Conservation (phyloP, 371 early-diverging fungal species). For the Cokeromyces recurvatus region DNA sequence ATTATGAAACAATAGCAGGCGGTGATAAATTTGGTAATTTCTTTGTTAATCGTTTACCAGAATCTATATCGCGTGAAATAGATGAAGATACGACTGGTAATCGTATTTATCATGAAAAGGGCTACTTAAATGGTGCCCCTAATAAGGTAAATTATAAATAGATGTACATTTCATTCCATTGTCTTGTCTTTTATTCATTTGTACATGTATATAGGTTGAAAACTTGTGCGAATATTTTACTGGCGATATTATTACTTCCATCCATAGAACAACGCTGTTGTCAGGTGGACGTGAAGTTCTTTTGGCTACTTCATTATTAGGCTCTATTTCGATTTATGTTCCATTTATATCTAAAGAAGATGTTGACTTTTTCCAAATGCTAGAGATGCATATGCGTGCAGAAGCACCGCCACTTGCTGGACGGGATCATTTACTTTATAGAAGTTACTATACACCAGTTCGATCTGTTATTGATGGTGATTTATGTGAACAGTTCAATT, state of each 20-base stretch:
- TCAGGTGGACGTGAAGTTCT: conserved; percentile 84
- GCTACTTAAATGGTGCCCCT: conserved; percentile 79
- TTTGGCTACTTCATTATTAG: conserved; percentile 83
- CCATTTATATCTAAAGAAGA: conserved; percentile 88
- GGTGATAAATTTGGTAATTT: conserved; percentile 98
- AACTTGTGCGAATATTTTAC: conserved; percentile 74
- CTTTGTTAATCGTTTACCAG: conserved; percentile 72
- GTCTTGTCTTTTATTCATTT: too few species aligned
- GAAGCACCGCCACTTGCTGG: conserved; percentile 79
- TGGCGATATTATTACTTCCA: conserved; percentile 82
- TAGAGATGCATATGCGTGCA: conserved; percentile 88
- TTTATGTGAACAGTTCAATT: conserved; percentile 81
- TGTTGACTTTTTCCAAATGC: conserved; percentile 86
- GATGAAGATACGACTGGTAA: conserved; percentile 89
- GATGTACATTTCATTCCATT: too few species aligned
- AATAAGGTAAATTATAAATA: conserved; percentile 73
- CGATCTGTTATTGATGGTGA: conserved; percentile 88
- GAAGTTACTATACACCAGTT: conserved; percentile 82
- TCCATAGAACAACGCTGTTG: conserved; percentile 74
- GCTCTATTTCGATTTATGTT: conserved; percentile 78
- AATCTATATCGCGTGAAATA: conserved; percentile 59
- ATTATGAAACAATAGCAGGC: conserved; percentile 90
- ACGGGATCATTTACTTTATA: conserved; percentile 85
- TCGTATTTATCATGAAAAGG: conserved; percentile 72
- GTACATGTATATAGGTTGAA: conserved; percentile 35